phyloP scores from a whole-genome alignment of 2,329 filamentous ascomycete species.

The Colletotrichum spinosum region DNA sequence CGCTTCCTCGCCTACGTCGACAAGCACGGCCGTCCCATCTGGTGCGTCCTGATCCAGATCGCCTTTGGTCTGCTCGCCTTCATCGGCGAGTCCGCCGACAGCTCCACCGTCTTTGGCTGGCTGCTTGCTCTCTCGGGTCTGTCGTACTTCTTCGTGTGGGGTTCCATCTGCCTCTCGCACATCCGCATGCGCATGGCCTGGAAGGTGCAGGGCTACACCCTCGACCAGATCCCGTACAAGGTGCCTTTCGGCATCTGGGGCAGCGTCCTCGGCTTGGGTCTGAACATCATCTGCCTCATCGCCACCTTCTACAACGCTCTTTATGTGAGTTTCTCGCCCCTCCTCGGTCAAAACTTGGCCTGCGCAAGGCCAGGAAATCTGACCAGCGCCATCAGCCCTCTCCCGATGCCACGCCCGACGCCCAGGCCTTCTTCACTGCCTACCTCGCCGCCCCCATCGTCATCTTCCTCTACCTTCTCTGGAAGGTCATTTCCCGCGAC shows the following conservation, averaged over 20 bases:
- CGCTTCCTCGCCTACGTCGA: conserved; percentile 71
- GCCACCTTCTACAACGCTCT: conserved; percentile 79
- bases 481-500: conserved; percentile 70
- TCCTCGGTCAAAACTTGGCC: background rate
- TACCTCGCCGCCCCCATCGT: conserved; percentile 71
- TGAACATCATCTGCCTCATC: conserved; percentile 76
- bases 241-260: conserved; percentile 70
- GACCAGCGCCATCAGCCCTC: conserved; percentile 44
- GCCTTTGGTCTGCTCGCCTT: conserved; percentile 71
- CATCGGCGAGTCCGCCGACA: conserved; percentile 47
- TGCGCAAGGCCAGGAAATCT: conserved; percentile 7
- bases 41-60: conserved; percentile 64
- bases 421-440: conserved; percentile 67
- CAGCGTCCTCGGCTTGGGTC: conserved; percentile 74
- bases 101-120: conserved; percentile 69
- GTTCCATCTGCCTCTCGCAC: conserved; percentile 72
- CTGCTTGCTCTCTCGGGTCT: conserved; percentile 78
- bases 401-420: conserved; percentile 47
- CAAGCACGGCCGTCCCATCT: conserved; percentile 68
- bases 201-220: conserved; percentile 66
- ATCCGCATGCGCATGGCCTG: conserved; percentile 74
- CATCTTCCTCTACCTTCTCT: conserved; percentile 69
- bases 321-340: conserved; percentile 51
- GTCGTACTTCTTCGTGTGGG: conserved; percentile 81
- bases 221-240: conserved; percentile 61